Evolutionary conservation across 768 basidiomycete species (phyloP), one percentile per base, ranked within the genome.

Genomic region (Phylloporus scabripes): DNA sequence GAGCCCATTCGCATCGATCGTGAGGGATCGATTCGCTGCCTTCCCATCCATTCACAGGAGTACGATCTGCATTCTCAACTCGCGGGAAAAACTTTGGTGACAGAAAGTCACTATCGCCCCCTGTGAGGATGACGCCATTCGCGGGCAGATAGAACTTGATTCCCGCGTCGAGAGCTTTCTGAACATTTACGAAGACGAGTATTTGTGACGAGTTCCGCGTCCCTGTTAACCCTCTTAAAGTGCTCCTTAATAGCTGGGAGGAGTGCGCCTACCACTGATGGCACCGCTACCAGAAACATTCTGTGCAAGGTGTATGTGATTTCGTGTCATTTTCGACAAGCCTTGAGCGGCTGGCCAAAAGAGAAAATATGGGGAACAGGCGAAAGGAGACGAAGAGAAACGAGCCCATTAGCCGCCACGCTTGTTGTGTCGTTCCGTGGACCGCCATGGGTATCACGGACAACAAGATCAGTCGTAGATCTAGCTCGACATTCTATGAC

Each of bases 281-380:
- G 88, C 82, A 5, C 77, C 76, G 2, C 81, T 69, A 1, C 81
- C 80, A 1, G 75, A 70, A 3, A 88, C 69, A 31, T 87, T 84
- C 63, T 92, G 87, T 0, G 95, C 92, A 11, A 96, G 74, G 66
- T 99, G 95, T 33, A 97, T 87, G 60, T 97, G 93, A 60, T 93
- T 95, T 24, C 95, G 75, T 10, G 69, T 75, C 92, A 94, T 96
- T 54, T 76, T 83, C 0, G 85, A 91, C 15, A 96, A 66, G 0
- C 93, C 92, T 54, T 81, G 70, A 6, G 70, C 71, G 14, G 74
- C 91, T 93, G 52, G 9, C 42, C 21, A n/a, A n/a, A n/a, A 23
- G 41, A 43, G 39, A 9, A 36, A 23, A 6, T 38, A 7, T 18
- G 32, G n/a, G 49, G 8, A 47, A 24, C 23, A 1, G 7, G 23